phyloP scores from a whole-genome alignment of 129 eudicot genomes.

The Smallanthus sonchifolius region DNA sequence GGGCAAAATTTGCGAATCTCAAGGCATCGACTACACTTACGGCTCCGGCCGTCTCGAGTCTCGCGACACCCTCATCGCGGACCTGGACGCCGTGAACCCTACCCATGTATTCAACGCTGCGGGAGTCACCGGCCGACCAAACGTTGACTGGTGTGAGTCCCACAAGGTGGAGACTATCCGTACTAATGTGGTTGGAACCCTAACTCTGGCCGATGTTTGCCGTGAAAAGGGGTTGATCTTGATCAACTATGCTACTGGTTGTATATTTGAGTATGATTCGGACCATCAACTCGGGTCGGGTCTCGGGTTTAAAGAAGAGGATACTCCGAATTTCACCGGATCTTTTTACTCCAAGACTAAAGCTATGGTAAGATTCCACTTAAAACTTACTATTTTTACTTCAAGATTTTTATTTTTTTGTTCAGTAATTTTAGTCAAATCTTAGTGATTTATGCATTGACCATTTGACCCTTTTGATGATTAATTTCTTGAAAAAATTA shows the following conservation, averaged over 20 bases:
- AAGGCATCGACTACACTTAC: conserved; percentile 38
- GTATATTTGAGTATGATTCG: conserved; percentile 47
- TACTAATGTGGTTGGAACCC: conserved; percentile 27
- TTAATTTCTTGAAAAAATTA: neutral
- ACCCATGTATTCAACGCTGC: conserved; percentile 72
- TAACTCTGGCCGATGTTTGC: conserved; percentile 26
- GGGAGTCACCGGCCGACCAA: conserved; percentile 65
- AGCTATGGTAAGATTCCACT: conserved; percentile 30
- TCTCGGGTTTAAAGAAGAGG: conserved; percentile 41
- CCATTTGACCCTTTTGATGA: neutral
- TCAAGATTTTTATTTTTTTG: neutral
- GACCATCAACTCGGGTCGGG: conserved; percentile 40
- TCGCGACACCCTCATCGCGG: conserved; percentile 41
- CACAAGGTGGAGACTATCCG: conserved; percentile 23
- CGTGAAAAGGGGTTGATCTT: conserved; percentile 12
- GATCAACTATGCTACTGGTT: conserved; percentile 44
- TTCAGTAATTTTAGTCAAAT: neutral
- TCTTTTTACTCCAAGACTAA: conserved; percentile 42
- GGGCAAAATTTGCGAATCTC: conserved; percentile 51
- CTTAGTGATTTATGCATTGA: neutral
- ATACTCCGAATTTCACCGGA: conserved; percentile 23
- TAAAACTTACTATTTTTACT: neutral
- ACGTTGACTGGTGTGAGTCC: conserved; percentile 44
- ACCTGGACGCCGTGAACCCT: conserved; percentile 39
- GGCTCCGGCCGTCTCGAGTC: conserved; percentile 62